Evolutionary conservation across 257 asterid species (phyloP), one percentile per base, ranked within the genome.

Genomic region (Voacanga thouarsii): DNA sequence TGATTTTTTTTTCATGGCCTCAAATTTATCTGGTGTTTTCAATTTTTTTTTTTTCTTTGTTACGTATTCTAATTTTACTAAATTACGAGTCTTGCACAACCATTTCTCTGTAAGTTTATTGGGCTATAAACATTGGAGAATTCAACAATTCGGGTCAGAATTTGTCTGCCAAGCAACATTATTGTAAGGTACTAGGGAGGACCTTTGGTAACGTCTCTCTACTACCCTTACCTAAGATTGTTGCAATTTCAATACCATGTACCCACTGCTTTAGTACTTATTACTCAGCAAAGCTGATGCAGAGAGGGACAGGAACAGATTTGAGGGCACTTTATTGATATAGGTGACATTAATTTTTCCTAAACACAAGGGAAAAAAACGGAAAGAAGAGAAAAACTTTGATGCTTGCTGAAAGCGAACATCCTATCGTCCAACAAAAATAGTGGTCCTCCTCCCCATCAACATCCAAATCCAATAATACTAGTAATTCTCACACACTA

Each of bases 331-430:
- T 79, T 72, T 79, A 37, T 72, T 37, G 78, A 61, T 5, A 28
- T 12, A 61, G 33, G 71, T 75, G 76, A 41, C 28, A 5, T 39
- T 64, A 24, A 9, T 18, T 24, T 50, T 43, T 71, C 9, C 24
- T 5, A 28, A 19, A 4, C 56, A 30, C 16, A 33, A 6, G 11
- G 1, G 12, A 45, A 26, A 18, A 5, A 76, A 2, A 53, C 9
- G 6, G 37, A 6, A 10, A 21, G 14, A 15, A 77, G 14, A 23
- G 10, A 0, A 83, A 87, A 84, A 84, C 61, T 80, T 53, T 65
- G 84, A 83, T 83, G 80, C 83, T 76, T 74, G 82, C 86, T 83
- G 86, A 86, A 81, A 83, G 85, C 85, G 84, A 74, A 78, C 84
- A 78, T 83, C 81, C 85, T 80, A 84, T 50, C 77, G 84, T 85